phyloP scores from a whole-genome alignment of 495 filamentous ascomycete species.

The Neurospora pannonica region DNA sequence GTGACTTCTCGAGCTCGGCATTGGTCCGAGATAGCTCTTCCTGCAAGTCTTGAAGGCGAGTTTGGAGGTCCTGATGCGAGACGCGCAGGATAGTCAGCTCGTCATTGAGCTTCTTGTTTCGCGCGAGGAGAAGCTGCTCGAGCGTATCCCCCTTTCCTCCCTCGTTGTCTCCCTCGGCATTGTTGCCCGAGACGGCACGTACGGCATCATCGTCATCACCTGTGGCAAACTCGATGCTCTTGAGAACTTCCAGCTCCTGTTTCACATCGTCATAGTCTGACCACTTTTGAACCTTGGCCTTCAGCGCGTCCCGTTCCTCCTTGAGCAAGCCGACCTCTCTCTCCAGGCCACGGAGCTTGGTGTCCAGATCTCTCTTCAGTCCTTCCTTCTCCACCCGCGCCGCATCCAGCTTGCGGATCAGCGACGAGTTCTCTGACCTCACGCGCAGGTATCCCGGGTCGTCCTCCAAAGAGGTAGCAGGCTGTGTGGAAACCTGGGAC shows the following conservation, averaged over 20 bases:
- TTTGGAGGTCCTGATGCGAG: conserved; percentile 86
- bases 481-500: conserved; percentile 57
- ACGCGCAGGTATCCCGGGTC: conserved; percentile 79
- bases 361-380: conserved; percentile 61
- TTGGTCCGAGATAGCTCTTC: conserved; percentile 77
- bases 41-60: conserved; percentile 67
- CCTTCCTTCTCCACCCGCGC: conserved; percentile 72
- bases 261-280: conserved; percentile 94
- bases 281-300: conserved; percentile 75
- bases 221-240: conserved; percentile 93
- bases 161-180: conserved; percentile 43
- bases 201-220: conserved; percentile 68
- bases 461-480: conserved; percentile 57
- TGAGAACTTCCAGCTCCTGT: conserved; percentile 89
- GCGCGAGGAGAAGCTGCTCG: conserved; percentile 80
- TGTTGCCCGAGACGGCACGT: conserved; percentile 23
- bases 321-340: conserved; percentile 57
- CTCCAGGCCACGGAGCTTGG: conserved; percentile 62
- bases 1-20: conserved; percentile 75
- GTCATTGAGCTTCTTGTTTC: conserved; percentile 92
- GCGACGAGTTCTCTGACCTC: conserved; percentile 82
- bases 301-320: conserved; percentile 61
- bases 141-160: conserved; percentile 64
- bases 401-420: conserved; percentile 79
- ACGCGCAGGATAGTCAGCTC: conserved; percentile 88